phyloP scores from a whole-genome alignment of 2,329 filamentous ascomycete genomes.

The Rachicladosporium sp. region DNA sequence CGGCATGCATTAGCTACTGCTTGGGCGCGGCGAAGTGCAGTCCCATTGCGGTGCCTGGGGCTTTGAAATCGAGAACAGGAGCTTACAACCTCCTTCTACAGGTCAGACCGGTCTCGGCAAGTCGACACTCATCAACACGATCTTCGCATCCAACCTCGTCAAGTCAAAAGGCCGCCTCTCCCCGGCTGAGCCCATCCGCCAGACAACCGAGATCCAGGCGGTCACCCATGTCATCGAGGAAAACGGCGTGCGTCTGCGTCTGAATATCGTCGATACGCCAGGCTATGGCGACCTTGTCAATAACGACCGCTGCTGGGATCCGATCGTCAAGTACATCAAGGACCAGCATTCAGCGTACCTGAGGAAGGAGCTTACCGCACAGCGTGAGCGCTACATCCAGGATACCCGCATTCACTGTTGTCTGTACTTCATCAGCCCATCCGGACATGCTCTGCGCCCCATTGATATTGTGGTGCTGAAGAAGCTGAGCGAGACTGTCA shows the following conservation, averaged over 20 bases:
- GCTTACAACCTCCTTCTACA: slow-evolving; percentile 28
- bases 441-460: slow-evolving; percentile 94
- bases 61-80: not conserved
- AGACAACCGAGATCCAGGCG: slow-evolving; percentile 94
- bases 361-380: slow-evolving; percentile 96
- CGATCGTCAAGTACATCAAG: slow-evolving; percentile 99
- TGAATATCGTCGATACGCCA: slow-evolving; percentile 98
- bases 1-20: not conserved
- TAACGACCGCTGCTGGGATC: slow-evolving; percentile 99
- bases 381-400: slow-evolving; percentile 98
- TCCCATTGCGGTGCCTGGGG: no score
- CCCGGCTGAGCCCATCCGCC: slow-evolving; percentile 85
- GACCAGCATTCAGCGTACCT: slow-evolving; percentile 99
- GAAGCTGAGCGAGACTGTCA: slow-evolving; percentile 98
- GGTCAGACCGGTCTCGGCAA: slow-evolving; percentile 98
- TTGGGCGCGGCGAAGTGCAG: not conserved
- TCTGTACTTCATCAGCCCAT: slow-evolving; percentile 98
- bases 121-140: slow-evolving; percentile 98
- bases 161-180: slow-evolving; percentile 93
- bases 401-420: slow-evolving; percentile 99
- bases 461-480: slow-evolving; percentile 99
- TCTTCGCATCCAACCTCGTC: slow-evolving; percentile 98
- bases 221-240: slow-evolving; percentile 99
- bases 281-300: slow-evolving; percentile 98
- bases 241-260: slow-evolving; percentile 89